Evolutionary conservation across 176 grass and related monocot species (phyloP), one percentile per base, ranked within the genome.

Genomic region (Poa pratensis): DNA sequence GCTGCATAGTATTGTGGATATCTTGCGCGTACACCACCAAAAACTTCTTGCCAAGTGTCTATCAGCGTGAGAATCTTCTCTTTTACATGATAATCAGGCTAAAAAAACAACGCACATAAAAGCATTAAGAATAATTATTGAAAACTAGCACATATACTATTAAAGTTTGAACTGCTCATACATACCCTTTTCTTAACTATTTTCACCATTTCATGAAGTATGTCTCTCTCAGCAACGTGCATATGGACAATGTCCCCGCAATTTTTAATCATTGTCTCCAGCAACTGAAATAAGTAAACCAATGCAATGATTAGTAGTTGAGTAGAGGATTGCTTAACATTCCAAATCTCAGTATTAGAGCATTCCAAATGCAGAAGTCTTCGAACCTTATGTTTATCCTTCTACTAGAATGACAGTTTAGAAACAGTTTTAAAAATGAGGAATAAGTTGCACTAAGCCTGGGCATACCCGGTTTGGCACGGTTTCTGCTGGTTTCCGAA

Each of bases 161-260:
- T 35, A 49, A 80, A 53, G 72, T 80, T 76, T 81, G 26, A 80
- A 67, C 58, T 74, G 69, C 80, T 73, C 14, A 55, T 20, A 54
- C 52, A n/a, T 90, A 96, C 96, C 93, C 90, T 99, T 92, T 96
- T 99, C 90, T 99, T 99, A 15, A 79, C 93, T 92, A 99, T 89
- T 53, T 99, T 99, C 50, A 94, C 91, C 93, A 99, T 96, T 63
- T 95, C 90, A 85, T 89, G 88, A 80, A 96, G 85, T 81, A 99
- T 71, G 86, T 91, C 90, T 78, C 81, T 94, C 71, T 99, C 93
- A 78, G 91, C 96, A 72, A 96, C 86, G 73, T 89, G 85, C 90
- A 87, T 85, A 84, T 94, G 96, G 54, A 99, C 91, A 66, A 92
- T 85, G 74, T 96, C 93, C 52, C 96, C 96, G 34, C 96, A 99